Evolutionary conservation across 352 stramenopile genomes (phyloP), one percentile per base, ranked within the genome.

Genomic region (Pythium aristosporum): DNA sequence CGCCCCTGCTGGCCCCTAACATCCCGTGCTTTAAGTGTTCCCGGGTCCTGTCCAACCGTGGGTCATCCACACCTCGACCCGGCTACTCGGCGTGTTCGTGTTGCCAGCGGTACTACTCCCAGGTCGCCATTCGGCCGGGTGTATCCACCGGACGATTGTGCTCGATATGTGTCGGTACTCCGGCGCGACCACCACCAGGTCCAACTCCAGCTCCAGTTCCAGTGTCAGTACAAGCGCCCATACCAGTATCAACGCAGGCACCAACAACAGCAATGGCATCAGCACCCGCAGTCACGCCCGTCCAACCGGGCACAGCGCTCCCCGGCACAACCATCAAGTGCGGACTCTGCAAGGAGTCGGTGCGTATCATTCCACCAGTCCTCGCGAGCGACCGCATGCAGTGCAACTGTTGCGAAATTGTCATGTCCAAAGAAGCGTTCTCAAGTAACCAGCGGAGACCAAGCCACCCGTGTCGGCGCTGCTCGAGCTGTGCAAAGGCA

Each of bases 341-440:
- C 30, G 1, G 28, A 16, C 3, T 61, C 15, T 52, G 55, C n/a
- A 46, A 34, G 4, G 42, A 54, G 43, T 11, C 18, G 18, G 56
- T 46, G 7, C 7, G 10, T n/a, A 34, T 50, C 34, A 23, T 49
- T 41, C 46, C 46, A 15, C 21, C 44, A 5, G 30, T 34, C 5
- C 4, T 12, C 13, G 32, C 25, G 25, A 30, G n/a, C 5, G 48
- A 49, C 12, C 21, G 39, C 9, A 15, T 56, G 23, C 13, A 55
- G 28, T 66, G 60, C 41, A 32, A 53, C 20, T 66, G 60, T 21
- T 66, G 58, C n/a, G 34, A 20, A 7, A 10, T 52, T 5, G 25
- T 9, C 11, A 18, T 56, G 21, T 36, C 47, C 0, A 7, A 23
- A 36, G 18, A 30, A 0, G 44, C 58, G 36, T 65, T 65, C 18